A percentile compares a stretch with the other conserved stretches of the same genome.
Evolutionary conservation across 441 rosid genomes (phyloP).

Genomic region (Sinapis alba): DNA sequence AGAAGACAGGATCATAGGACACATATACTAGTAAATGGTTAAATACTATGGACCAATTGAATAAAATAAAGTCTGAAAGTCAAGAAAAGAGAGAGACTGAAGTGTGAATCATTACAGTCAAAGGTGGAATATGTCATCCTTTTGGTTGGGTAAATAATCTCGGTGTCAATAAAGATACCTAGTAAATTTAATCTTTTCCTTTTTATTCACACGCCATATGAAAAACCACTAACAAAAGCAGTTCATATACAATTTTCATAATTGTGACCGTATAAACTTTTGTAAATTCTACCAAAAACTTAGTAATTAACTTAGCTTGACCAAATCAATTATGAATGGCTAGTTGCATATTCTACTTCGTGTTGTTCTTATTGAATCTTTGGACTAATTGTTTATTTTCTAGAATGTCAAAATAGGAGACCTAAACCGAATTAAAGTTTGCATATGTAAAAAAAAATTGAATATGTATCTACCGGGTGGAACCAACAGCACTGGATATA

Average conservation of each 20-base stretch:
- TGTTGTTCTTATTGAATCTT: not conserved
- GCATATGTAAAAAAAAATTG: too few species aligned
- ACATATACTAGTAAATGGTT: not conserved
- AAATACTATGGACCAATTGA: constrained; percentile 18
- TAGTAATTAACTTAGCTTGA: constrained; percentile 14
- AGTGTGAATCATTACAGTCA: constrained; percentile 37
- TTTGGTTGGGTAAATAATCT: constrained; percentile 7
- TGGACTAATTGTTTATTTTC: not conserved
- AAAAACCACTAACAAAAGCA: constrained; percentile 17
- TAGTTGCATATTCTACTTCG: not conserved
- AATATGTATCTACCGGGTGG: not conserved
- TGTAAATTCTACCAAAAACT: not conserved
- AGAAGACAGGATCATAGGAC: too few species aligned
- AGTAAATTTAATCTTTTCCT: constrained; percentile 15
- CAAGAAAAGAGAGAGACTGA: constrained; percentile 16
- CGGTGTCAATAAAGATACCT: constrained; percentile 15
- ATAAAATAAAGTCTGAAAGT: constrained; percentile 13
- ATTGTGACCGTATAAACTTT: not conserved
- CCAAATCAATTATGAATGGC: constrained; percentile 11
- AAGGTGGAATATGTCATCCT: constrained; percentile 30
- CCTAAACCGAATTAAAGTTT: not conserved
- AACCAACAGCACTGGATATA: not conserved
- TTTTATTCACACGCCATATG: constrained; percentile 34
- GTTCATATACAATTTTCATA: constrained; percentile 22
- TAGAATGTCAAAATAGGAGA: not conserved